These are phyloP conservation scores for Fusarium clavum DNA, from an alignment of 2,329 filamentous ascomycete genomes.

Conservation along the genomic window DNA sequence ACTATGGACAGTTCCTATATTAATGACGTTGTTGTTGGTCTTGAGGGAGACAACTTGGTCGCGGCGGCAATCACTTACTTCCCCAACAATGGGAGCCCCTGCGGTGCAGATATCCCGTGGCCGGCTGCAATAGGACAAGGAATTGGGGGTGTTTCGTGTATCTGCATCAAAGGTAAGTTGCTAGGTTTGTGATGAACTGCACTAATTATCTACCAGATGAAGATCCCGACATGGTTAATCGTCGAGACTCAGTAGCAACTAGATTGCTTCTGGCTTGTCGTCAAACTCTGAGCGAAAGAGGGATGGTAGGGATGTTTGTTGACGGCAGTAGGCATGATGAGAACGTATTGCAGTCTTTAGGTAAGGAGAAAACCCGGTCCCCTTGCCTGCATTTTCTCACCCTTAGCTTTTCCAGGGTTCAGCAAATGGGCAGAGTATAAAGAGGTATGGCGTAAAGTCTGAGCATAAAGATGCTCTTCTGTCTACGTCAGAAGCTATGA, in stretches of 20 bases:
- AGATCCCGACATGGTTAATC: conserved; percentile 56
- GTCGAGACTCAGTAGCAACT: conserved; percentile 63
- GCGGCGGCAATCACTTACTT: conserved; percentile 67
- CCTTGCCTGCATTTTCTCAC: conserved; percentile 11
- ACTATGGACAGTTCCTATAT: conserved; percentile 61
- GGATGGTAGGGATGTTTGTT: conserved; percentile 66
- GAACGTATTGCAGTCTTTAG: conserved; percentile 63
- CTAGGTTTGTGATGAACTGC: background rate
- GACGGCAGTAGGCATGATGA: conserved; percentile 65
- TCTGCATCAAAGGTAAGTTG: conserved; percentile 66
- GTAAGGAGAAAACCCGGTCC: conserved; percentile 52
- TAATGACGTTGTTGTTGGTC: conserved; percentile 65
- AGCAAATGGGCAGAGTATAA: conserved; percentile 68
- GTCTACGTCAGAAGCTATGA: background rate
- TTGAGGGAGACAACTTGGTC: conserved; percentile 62
- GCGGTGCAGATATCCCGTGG: conserved; percentile 67
- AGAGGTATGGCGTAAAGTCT: conserved; percentile 64
- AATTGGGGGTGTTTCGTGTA: conserved; percentile 70
- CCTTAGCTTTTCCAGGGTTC: conserved; percentile 58
- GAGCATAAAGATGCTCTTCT: conserved; percentile 15
- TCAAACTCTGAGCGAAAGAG: conserved; percentile 58
- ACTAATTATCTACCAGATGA: conserved; percentile 53
- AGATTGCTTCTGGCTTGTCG: conserved; percentile 66
- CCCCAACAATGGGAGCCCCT: conserved; percentile 58
- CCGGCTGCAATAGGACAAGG: conserved; percentile 60